These are phyloP conservation scores for Panicum miliaceum DNA, from an alignment of 176 grass and related monocot species.

Conservation along the genomic window DNA sequence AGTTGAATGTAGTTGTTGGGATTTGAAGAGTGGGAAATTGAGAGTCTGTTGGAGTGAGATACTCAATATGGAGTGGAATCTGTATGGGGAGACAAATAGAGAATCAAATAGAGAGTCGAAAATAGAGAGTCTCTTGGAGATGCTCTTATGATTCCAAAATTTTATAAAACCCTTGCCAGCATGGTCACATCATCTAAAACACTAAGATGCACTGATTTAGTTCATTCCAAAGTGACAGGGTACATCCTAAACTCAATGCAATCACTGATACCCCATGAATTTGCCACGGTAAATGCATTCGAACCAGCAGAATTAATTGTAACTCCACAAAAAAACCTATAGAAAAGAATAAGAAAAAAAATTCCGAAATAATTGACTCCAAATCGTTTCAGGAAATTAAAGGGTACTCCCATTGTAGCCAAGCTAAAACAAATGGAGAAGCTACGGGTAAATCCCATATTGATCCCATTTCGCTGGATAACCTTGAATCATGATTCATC, in stretches of 20 bases:
- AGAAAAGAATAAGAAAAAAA: not conserved
- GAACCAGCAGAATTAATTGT: not conserved
- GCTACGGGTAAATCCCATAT: not conserved
- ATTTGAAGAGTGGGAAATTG: too few species aligned
- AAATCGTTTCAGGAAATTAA: not conserved
- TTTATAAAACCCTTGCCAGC: not conserved
- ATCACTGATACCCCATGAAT: not conserved
- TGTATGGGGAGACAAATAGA: too few species aligned
- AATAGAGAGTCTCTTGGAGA: too few species aligned
- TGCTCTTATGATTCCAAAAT: not conserved
- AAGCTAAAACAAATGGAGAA: not conserved
- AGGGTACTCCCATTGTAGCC: not conserved
- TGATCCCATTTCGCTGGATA: slow-evolving; percentile 9
- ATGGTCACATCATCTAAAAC: not conserved
- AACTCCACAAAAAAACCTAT: slow-evolving; percentile 19
- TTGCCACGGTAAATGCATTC: not conserved
- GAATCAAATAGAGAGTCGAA: too few species aligned
- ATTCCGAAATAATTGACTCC: not conserved
- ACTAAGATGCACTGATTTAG: not conserved
- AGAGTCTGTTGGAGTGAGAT: too few species aligned
- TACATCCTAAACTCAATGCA: not conserved
- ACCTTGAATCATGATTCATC: not conserved
- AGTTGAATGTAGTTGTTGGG: too few species aligned
- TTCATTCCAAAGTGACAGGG: not conserved
- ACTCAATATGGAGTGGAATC: too few species aligned